Evolutionary conservation across 768 basidiomycete species (phyloP).

Genomic region (Suillus cothurnatus): DNA sequence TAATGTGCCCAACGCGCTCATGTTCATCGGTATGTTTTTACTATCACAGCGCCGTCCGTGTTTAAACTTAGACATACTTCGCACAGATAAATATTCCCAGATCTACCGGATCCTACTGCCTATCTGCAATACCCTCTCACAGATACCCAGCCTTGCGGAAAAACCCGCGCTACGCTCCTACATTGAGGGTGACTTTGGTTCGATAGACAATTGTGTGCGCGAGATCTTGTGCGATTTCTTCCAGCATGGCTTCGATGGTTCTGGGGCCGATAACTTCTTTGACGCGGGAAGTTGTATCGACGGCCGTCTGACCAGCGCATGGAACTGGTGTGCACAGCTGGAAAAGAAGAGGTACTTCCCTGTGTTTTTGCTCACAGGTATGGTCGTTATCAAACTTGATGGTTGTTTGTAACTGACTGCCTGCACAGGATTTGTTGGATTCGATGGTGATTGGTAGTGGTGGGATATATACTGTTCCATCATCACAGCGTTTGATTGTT

Average conservation of each 20-base stretch:
- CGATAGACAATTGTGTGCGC: constrained; percentile 61
- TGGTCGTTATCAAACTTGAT: constrained; percentile 24
- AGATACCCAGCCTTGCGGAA: constrained; percentile 64
- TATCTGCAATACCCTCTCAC: constrained; percentile 78
- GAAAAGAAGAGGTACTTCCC: constrained; percentile 89
- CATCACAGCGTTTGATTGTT: background rate
- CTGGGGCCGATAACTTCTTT: constrained; percentile 90
- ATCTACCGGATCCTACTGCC: constrained; percentile 89
- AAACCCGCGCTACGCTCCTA: constrained; percentile 75
- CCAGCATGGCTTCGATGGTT: constrained; percentile 86
- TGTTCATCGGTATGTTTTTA: constrained; percentile 67
- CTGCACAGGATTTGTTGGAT: constrained; percentile 71
- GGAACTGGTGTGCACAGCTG: constrained; percentile 87
- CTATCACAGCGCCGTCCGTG: background rate
- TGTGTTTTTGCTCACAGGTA: constrained; percentile 75
- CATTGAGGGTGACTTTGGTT: constrained; percentile 83
- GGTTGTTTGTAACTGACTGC: constrained; percentile 4
- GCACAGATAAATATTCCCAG: constrained; percentile 81
- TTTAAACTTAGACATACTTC: background rate
- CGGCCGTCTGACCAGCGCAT: constrained; percentile 84
- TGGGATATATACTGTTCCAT: background rate
- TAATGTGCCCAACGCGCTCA: constrained; percentile 60
- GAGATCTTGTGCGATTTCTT: constrained; percentile 87
- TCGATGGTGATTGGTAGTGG: constrained; percentile 83
- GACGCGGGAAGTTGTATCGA: constrained; percentile 87